Conservation (phyloP, 2,329 filamentous ascomycete species). For the Orbilia blumenaviensis region DNA sequence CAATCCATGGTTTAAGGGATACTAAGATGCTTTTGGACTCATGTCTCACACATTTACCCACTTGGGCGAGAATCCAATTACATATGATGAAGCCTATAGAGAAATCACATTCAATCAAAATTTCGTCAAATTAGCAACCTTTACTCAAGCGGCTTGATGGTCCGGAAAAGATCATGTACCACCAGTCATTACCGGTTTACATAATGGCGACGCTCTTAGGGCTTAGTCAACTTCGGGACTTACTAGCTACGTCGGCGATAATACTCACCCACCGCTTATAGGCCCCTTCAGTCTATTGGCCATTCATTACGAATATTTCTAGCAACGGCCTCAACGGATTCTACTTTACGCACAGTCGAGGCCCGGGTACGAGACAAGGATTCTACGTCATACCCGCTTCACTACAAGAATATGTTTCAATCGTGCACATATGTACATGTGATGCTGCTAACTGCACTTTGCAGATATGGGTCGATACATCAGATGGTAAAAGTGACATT, state of each 20-base stretch:
- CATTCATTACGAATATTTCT: constrained; percentile 66
- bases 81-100: constrained; percentile 67
- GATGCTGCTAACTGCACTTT: constrained; percentile 68
- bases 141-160: constrained; percentile 64
- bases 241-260: constrained; percentile 70
- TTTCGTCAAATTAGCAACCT: constrained; percentile 68
- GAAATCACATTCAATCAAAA: constrained; percentile 71
- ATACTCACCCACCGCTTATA: constrained; percentile 68
- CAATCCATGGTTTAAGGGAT: constrained; percentile 59
- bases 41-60: constrained; percentile 73
- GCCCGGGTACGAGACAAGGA: no score
- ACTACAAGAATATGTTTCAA: constrained; percentile 73
- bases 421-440: no score
- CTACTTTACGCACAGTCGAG: constrained; percentile 68
- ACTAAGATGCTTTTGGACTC: constrained; percentile 68
- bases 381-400: no score
- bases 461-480: constrained; percentile 71
- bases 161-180: constrained; percentile 69
- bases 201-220: constrained; percentile 71
- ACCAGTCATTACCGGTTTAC: constrained; percentile 71
- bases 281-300: constrained; percentile 68
- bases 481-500: constrained; percentile 67
- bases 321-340: constrained; percentile 68
- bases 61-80: constrained; percentile 69
- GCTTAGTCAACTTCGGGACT: constrained; percentile 71